phyloP scores from a whole-genome alignment of 257 asterid genomes.

The Anisodus tanguticus region DNA sequence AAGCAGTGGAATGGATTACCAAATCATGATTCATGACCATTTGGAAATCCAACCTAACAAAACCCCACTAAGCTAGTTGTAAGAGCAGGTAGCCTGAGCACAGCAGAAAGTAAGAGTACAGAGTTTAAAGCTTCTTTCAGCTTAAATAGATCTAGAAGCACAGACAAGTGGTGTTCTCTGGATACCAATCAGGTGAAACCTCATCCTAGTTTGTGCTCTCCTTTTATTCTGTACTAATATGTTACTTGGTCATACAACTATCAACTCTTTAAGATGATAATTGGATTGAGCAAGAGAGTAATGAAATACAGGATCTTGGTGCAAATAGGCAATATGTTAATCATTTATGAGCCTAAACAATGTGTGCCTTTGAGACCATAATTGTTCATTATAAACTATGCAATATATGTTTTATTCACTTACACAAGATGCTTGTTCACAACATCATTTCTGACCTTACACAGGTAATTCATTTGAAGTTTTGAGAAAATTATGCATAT shows the following conservation, averaged over 20 bases:
- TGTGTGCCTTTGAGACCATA: not conserved
- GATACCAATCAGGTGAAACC: slow-evolving; percentile 11
- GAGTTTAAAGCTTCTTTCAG: not conserved
- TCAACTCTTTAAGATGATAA: not conserved
- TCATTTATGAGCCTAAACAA: not conserved
- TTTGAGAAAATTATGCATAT: too few species aligned
- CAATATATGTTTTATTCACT: too few species aligned
- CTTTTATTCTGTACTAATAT: slow-evolving; percentile 7
- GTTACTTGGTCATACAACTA: not conserved
- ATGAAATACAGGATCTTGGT: not conserved
- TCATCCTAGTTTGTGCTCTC: not conserved
- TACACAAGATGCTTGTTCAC: too few species aligned
- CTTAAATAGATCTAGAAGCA: not conserved
- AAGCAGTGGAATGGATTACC: not conserved
- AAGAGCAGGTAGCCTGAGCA: not conserved
- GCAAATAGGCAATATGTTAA: not conserved
- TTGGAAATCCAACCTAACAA: not conserved
- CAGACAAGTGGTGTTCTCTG: not conserved
- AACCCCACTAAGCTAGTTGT: not conserved
- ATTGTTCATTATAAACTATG: too few species aligned
- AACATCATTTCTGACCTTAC: too few species aligned
- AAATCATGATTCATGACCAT: not conserved
- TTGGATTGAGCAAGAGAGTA: slow-evolving; percentile 4
- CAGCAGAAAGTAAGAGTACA: slow-evolving; percentile 1
- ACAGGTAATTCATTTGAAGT: too few species aligned